A percentile compares a stretch with the other conserved stretches of the same genome.
Evolutionary conservation across 805 yeast genomes (phyloP).

Genomic region (Candida jianshihensis): DNA sequence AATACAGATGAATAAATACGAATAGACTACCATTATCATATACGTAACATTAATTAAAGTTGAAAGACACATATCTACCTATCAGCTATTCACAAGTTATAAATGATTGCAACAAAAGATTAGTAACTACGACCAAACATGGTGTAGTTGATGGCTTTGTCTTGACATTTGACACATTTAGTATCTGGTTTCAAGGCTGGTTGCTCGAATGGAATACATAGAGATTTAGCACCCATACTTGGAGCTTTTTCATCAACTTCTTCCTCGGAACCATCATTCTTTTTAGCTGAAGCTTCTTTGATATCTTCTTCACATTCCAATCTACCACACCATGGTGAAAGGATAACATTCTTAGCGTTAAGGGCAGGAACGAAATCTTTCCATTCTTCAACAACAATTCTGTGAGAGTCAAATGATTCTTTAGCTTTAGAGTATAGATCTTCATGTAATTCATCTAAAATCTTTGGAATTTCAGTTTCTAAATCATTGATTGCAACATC

Average conservation of each 20-base stretch:
- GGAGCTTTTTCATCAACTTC: slow-evolving; percentile 96
- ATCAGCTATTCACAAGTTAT: background rate
- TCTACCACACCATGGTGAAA: slow-evolving; percentile 97
- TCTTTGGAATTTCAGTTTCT: slow-evolving; percentile 59
- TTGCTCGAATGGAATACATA: slow-evolving; percentile 94
- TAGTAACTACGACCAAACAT: slow-evolving; percentile 97
- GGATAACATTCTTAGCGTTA: slow-evolving; percentile 82
- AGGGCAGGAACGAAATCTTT: slow-evolving; percentile 88
- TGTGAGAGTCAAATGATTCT: slow-evolving; percentile 74
- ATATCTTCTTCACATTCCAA: slow-evolving; percentile 94
- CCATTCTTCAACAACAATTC: slow-evolving; percentile 78
- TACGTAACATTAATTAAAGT: background rate
- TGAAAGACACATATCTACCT: background rate
- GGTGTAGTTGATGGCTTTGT: slow-evolving; percentile 72
- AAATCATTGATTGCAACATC: slow-evolving; percentile 59
- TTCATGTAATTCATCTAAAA: slow-evolving; percentile 75
- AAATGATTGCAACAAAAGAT: background rate
- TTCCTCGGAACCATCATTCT: slow-evolving; percentile 76
- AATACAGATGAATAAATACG: slow-evolving; percentile 26
- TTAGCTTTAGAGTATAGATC: slow-evolving; percentile 76
- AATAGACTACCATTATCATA: too few relatives aligned
- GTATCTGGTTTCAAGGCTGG: slow-evolving; percentile 74
- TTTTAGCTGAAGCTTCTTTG: slow-evolving; percentile 77
- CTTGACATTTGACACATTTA: slow-evolving; percentile 82
- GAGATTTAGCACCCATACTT: slow-evolving; percentile 97